Base-by-base conservation (phyloP, 2,329 filamentous ascomycete genomes). In the Acrodontium crateriforme region DNA sequence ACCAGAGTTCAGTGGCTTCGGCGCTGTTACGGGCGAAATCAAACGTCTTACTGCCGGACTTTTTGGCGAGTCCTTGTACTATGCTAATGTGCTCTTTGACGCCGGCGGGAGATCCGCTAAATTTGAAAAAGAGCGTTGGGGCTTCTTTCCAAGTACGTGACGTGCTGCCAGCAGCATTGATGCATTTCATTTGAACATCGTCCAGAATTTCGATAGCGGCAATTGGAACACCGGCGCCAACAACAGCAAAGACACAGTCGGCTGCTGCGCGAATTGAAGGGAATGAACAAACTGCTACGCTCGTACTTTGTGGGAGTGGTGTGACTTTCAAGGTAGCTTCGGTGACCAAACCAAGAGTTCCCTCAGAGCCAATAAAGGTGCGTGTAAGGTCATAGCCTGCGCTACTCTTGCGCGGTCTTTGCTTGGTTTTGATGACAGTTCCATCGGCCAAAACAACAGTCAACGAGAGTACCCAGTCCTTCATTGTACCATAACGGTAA, bases 151-250 rank as follows among this genome's bases (percentile, higher is more conserved):
- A 84, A 19, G 58, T 59, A 14, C 74, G 70, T 18, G 64, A 65
- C 0, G 71, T 73, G 48, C 62, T 66, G 15, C 76, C 75, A 1
- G 74, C 70, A 16, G 67, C 60, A 56, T 81, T 81, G 41, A 81
- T 70, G 23, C 76, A 71, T 27, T 60, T 55, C 76, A 94, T 94
- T 60, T 92, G 84, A 32, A 84, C 77, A 49, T 92, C 84, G 56
- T 94, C 85, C 16, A 94, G 63, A 32, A 94, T 78, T 58, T 94
- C 85, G 23, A 94, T 74, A n/a, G 85, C 85, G 1, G 85, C 84
- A 22, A 94, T 75, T 16, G 80, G 81, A 8, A 93, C 70, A 15
- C 83, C 84, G 29, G 78, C 69, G 24, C 71, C 72, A 4, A 94
- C 84, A 8, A 93, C 82, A 30, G 68, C 68, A 40, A 76, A 73